Evolutionary conservation across 2,329 filamentous ascomycete genomes (phyloP).

Genomic region (Leptographium procerum): DNA sequence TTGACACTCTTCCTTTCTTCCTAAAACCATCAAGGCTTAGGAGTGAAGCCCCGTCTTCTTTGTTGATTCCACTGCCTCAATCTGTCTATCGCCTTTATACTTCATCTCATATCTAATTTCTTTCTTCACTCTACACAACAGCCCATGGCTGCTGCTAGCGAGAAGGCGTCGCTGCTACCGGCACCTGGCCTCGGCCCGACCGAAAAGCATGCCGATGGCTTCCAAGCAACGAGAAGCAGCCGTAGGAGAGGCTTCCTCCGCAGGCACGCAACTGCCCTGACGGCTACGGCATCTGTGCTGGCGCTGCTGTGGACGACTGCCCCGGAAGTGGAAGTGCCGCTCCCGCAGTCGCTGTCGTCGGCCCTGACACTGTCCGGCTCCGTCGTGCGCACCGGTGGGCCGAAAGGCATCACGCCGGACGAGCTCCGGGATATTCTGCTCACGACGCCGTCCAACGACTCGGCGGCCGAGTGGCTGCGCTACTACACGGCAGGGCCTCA

Average conservation of each 20-base stretch:
- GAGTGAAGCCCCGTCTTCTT: too few species aligned
- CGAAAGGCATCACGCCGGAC: slow-evolving; percentile 27
- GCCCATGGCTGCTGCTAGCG: not conserved
- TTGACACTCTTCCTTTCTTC: too few species aligned
- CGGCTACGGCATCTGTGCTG: not conserved
- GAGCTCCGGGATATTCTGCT: slow-evolving; percentile 46
- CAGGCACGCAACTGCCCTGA: not conserved
- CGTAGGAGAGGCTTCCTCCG: not conserved
- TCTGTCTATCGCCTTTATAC: not conserved
- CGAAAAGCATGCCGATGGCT: not conserved
- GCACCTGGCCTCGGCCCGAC: not conserved
- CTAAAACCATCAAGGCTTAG: too few species aligned
- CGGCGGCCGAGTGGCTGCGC: slow-evolving; percentile 58
- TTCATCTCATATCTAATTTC: not conserved
- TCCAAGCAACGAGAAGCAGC: not conserved
- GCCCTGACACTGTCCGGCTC: not conserved
- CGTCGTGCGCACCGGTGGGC: not conserved
- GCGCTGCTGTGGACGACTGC: not conserved
- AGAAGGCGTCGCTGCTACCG: not conserved
- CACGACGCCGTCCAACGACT: slow-evolving; percentile 44
- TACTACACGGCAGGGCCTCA: slow-evolving; percentile 72
- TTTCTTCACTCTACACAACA: not conserved
- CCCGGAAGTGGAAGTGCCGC: not conserved
- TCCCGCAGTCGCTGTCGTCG: not conserved
- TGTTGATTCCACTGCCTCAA: not conserved